phyloP scores from a whole-genome alignment of 176 grass and related monocot genomes.

The Zoysia pacifica region DNA sequence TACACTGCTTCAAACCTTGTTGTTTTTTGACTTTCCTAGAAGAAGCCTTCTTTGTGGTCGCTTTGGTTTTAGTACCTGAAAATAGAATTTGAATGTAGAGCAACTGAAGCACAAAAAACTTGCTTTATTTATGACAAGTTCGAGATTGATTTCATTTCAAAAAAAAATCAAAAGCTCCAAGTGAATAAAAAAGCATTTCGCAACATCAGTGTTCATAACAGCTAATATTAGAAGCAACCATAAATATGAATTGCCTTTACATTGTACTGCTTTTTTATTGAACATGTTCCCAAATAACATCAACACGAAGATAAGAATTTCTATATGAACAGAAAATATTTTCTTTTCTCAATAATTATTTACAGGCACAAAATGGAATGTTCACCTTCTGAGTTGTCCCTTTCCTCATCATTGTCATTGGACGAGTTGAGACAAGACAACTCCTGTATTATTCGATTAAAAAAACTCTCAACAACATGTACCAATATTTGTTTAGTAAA shows the following conservation, averaged over 20 bases:
- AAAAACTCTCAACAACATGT: slow-evolving; percentile 40
- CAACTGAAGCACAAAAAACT: neutral
- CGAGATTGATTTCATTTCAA: slow-evolving; percentile 8
- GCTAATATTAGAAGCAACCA: neutral
- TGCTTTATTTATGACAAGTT: slow-evolving; percentile 6
- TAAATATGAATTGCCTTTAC: neutral
- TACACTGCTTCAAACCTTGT: slow-evolving; percentile 20
- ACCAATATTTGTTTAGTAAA: neutral
- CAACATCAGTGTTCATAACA: slow-evolving; percentile 2
- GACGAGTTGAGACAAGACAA: slow-evolving; percentile 30
- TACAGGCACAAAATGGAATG: neutral
- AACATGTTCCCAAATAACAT: slow-evolving; percentile 16
- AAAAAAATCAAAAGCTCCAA: neutral
- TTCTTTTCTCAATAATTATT: slow-evolving; percentile 12
- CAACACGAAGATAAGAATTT: slow-evolving; percentile 1
- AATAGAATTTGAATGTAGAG: slow-evolving; percentile 20
- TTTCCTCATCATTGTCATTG: slow-evolving; percentile 42
- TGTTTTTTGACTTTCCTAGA: slow-evolving; percentile 42
- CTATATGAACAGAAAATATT: slow-evolving; percentile 2
- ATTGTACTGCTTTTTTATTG: neutral
- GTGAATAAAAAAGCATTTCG: neutral
- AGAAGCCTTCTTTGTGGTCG: slow-evolving; percentile 35
- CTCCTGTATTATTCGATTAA: slow-evolving; percentile 41
- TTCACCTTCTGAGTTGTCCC: slow-evolving; percentile 36
- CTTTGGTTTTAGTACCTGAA: slow-evolving; percentile 9